Conservation (phyloP, 139 green algal species). For the Monoraphidium neglectum region DNA sequence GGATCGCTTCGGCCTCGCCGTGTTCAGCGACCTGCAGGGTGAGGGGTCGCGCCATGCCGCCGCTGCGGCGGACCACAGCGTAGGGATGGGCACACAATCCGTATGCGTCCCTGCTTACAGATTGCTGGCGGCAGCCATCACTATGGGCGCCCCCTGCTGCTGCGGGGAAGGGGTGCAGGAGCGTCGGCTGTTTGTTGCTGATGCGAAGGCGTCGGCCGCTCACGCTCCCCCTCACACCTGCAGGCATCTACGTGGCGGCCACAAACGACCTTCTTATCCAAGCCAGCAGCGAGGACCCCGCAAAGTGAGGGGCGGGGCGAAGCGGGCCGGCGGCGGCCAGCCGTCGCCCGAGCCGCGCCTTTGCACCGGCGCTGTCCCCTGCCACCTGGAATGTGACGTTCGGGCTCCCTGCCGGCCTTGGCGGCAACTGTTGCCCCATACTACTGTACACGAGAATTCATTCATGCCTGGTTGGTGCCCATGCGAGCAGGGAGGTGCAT, state of each 20-base stretch:
- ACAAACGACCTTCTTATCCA: slow-evolving; percentile 10
- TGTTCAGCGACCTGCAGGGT: slow-evolving; percentile 21
- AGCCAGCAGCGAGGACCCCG: slow-evolving; percentile 12
- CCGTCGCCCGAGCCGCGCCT: not conserved
- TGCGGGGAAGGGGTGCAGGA: not conserved
- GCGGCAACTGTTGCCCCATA: not conserved
- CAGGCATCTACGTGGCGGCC: slow-evolving; percentile 25
- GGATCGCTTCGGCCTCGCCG: slow-evolving; percentile 13
- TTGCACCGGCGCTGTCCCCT: not conserved
- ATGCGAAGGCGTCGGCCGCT: not conserved
- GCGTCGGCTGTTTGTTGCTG: not conserved
- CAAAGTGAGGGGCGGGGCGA: not conserved
- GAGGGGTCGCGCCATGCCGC: no score
- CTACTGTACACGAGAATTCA: not conserved
- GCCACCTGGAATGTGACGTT: not conserved
- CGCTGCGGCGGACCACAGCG: no score
- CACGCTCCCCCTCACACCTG: not conserved
- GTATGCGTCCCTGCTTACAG: no score
- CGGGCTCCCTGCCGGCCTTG: not conserved
- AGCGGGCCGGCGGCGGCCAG: not conserved
- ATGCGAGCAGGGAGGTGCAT: not conserved
- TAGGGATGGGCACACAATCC: no score
- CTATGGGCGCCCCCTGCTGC: not conserved
- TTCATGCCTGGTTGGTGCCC: not conserved
- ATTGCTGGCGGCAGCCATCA: no score